Evolutionary conservation across 1,139 yeast species (phyloP).

Genomic region (Debaryomycetaceae sp.): DNA sequence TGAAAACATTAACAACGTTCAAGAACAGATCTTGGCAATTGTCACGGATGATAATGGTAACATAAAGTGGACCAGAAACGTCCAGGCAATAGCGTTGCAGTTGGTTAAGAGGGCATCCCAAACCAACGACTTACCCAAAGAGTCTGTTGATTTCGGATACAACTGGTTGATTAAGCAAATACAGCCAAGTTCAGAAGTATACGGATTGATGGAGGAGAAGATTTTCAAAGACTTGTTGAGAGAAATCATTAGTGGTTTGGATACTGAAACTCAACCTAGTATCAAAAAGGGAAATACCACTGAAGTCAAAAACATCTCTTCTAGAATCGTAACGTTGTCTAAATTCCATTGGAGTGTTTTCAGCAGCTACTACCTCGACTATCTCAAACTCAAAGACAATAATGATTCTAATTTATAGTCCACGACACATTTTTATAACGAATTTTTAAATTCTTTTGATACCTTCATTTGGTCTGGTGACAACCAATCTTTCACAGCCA

Average conservation of each 20-base stretch:
- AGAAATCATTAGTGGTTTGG: slow-evolving; percentile 20
- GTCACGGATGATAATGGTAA: slow-evolving; percentile 85
- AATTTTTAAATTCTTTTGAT: not conserved
- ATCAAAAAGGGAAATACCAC: slow-evolving; percentile 16
- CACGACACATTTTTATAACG: slow-evolving; percentile 1
- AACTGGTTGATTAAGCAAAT: slow-evolving; percentile 84
- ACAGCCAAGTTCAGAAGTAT: slow-evolving; percentile 78
- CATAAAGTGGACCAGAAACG: slow-evolving; percentile 86
- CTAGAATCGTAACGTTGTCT: slow-evolving; percentile 53
- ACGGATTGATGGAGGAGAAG: slow-evolving; percentile 71
- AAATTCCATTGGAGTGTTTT: slow-evolving; percentile 78
- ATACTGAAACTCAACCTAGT: slow-evolving; percentile 3
- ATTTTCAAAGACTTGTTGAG: slow-evolving; percentile 50
- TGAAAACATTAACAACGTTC: slow-evolving; percentile 32
- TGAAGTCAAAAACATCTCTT: slow-evolving; percentile 49
- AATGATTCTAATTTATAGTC: slow-evolving; percentile 3
- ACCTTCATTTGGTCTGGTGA: not conserved
- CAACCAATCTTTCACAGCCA: not conserved
- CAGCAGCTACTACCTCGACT: slow-evolving; percentile 47
- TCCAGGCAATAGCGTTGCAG: slow-evolving; percentile 70
- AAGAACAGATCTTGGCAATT: slow-evolving; percentile 68
- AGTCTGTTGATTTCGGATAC: slow-evolving; percentile 61
- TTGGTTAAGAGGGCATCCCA: slow-evolving; percentile 47
- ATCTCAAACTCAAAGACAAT: slow-evolving; percentile 10
- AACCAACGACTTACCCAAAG: slow-evolving; percentile 27